Base-by-base conservation (phyloP, 108 stramenopile species). In the Nitzschia putrida region DNA sequence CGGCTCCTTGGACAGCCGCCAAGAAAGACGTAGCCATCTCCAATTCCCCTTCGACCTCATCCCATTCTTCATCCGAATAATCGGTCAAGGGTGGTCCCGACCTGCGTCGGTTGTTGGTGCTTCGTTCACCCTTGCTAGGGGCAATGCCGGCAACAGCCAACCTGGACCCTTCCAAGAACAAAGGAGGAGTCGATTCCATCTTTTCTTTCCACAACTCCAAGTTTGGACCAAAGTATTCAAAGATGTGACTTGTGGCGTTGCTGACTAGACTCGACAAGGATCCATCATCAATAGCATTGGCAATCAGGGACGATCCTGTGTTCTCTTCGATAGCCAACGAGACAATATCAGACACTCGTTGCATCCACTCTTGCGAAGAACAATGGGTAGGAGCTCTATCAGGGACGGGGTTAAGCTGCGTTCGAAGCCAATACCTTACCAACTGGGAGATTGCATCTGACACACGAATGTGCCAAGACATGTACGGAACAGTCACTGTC, bases 381-480 rank as follows among this genome's bases (percentile, higher is more conserved):
- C 18, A 57, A 0, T 58, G 40, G 0, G 37, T 12, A 38, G 67
- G 52, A 2, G 68, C 60, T 41, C 74, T 51, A 20, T 57, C 74
- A 16, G 74, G 74, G n/a, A 69, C 24, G 0, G 67, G 67, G 68
- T 76, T 76, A 24, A 76, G 39, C 47, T 66, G 14, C 3, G 74
- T 76, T 18, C 74, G 74, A 7, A 76, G 34, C 74, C 74, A 76
- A 37, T 69, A 76, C 34, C 74, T 59, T 14, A 76, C 61, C 16
- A 60, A 50, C 56, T 76, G 74, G 8, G 67, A 59, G 8, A 68
- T 18, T 5, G 61, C 43, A 57, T 76, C 61, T 0, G 74, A 67
- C 61, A 76, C 9, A 64, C 68, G 50, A 18, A 25, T 51, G 45
- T 64, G 54, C 74, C 74, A 76, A 6, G 68, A 56, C 9, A 73